A percentile compares a stretch with the other conserved stretches of the same genome.
Conservation (phyloP, 257 asterid genomes). For the Striga asiatica region DNA sequence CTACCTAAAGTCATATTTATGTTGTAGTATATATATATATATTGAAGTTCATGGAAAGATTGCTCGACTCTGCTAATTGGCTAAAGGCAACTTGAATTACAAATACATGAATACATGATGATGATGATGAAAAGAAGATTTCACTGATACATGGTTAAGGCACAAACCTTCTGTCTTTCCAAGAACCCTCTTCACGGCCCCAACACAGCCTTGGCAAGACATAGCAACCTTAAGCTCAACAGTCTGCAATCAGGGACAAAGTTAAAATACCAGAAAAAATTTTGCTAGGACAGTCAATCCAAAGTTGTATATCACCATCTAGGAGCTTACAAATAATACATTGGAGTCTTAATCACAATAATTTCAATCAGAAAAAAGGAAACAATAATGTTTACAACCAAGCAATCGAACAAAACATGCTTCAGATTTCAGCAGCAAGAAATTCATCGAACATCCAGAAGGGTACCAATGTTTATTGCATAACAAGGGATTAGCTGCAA, state of each 20-base stretch:
- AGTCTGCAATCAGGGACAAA: slow-evolving; percentile 40
- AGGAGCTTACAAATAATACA: background rate
- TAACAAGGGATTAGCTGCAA: slow-evolving; percentile 3
- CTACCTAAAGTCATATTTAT: too few species aligned
- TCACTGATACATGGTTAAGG: background rate
- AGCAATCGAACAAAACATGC: slow-evolving; percentile 8
- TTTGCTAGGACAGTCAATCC: background rate
- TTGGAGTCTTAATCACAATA: background rate
- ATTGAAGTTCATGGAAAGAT: too few species aligned
- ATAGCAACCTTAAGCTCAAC: slow-evolving; percentile 88
- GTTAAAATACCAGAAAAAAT: background rate
- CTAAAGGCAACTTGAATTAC: too few species aligned
- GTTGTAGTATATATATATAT: too few species aligned
- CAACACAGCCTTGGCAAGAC: slow-evolving; percentile 91
- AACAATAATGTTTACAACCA: background rate
- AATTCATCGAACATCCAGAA: slow-evolving; percentile 1
- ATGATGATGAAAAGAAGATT: too few species aligned
- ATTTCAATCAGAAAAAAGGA: background rate
- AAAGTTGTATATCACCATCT: background rate
- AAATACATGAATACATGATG: too few species aligned
- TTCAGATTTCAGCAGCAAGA: background rate
- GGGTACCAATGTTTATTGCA: background rate
- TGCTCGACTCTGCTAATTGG: too few species aligned
- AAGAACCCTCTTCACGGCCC: slow-evolving; percentile 83
- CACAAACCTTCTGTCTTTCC: slow-evolving; percentile 74